phyloP scores from a whole-genome alignment of 75 land plant species.

The Selaginella moellendorffii region DNA sequence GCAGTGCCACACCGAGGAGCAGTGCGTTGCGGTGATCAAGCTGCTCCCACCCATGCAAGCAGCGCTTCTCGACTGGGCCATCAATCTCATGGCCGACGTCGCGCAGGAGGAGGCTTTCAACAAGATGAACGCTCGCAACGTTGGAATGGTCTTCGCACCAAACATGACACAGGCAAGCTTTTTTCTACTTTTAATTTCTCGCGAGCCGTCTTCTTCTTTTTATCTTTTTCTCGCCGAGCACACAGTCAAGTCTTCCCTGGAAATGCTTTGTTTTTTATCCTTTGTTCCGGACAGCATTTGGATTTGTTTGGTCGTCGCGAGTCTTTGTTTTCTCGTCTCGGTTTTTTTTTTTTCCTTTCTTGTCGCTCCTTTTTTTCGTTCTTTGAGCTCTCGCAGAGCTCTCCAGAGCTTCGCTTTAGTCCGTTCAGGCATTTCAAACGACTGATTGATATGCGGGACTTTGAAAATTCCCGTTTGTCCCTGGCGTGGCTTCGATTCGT shows the following conservation, averaged over 20 bases:
- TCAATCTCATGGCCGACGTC: slow-evolving; percentile 94
- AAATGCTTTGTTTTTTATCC: too few relatives aligned
- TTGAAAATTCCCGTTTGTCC: background rate
- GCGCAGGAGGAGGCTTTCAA: slow-evolving; percentile 79
- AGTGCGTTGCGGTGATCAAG: slow-evolving; percentile 53
- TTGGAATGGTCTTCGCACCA: slow-evolving; percentile 98
- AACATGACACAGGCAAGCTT: slow-evolving; percentile 94
- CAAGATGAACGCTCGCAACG: slow-evolving; percentile 96
- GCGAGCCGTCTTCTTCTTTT: background rate
- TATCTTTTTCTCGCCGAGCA: background rate
- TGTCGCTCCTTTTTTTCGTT: too few relatives aligned
- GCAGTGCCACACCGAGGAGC: slow-evolving; percentile 76
- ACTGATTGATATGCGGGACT: background rate
- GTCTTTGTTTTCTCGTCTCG: too few relatives aligned
- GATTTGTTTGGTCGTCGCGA: background rate
- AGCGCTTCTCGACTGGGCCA: slow-evolving; percentile 80
- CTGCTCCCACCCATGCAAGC: slow-evolving; percentile 64
- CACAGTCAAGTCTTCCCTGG: too few relatives aligned
- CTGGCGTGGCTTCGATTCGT: background rate
- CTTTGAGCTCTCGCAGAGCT: too few relatives aligned
- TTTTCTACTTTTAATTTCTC: too few relatives aligned
- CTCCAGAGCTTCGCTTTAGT: too few relatives aligned
- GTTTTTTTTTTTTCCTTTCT: too few relatives aligned
- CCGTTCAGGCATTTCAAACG: background rate
- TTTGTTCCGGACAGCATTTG: background rate